Conservation (phyloP, 2,329 filamentous ascomycete genomes). For the Ustulina deusta region DNA sequence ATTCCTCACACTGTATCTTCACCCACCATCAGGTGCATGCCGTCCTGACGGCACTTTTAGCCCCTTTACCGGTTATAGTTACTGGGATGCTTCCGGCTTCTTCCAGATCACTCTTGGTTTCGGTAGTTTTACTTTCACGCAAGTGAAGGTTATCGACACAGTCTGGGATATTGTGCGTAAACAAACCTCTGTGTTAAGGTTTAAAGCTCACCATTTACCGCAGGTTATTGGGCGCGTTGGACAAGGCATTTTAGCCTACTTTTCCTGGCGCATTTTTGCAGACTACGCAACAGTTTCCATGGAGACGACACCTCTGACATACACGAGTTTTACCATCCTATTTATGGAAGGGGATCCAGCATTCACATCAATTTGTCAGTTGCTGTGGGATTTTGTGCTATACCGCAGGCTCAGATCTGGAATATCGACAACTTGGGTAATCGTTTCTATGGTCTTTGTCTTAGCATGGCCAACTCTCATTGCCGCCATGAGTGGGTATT, state of each 20-base stretch:
- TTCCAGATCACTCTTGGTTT: conserved; percentile 39
- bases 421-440: conserved; percentile 43
- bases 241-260: conserved; percentile 45
- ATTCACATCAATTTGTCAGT: conserved; percentile 36
- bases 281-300: conserved; percentile 47
- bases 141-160: conserved; percentile 39
- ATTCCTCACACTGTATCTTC: background rate
- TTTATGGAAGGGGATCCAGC: conserved; percentile 44
- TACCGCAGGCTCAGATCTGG: conserved; percentile 42
- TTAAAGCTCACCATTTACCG: background rate
- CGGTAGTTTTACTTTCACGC: conserved; percentile 35
- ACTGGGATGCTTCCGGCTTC: conserved; percentile 33
- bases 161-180: conserved; percentile 38
- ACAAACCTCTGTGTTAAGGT: background rate
- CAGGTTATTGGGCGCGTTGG: conserved; percentile 49
- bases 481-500: conserved; percentile 50
- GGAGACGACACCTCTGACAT: conserved; percentile 45
- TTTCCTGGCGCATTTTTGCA: conserved; percentile 48
- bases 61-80: conserved; percentile 21
- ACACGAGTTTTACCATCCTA: conserved; percentile 44
- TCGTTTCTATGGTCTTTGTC: conserved; percentile 44
- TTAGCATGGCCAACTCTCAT: conserved; percentile 48
- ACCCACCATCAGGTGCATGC: conserved; percentile 22
- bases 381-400: conserved; percentile 40
- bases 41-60: conserved; percentile 37